Evolutionary conservation across 208 protist species (phyloP), one percentile per base, ranked within the genome.

Genomic region (Acanthamoeba sp.): DNA sequence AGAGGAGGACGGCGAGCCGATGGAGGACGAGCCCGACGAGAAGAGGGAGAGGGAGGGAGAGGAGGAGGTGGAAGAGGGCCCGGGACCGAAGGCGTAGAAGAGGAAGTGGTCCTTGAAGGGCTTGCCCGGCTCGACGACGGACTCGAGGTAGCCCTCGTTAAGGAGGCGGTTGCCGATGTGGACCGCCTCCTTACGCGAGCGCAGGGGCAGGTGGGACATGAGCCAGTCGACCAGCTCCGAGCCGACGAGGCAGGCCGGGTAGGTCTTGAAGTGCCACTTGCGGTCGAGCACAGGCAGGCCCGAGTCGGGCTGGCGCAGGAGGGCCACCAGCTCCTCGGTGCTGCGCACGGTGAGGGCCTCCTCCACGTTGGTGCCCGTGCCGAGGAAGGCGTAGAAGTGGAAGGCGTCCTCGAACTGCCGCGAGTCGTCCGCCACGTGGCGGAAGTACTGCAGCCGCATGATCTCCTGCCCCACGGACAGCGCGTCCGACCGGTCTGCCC

Each of bases 181-280:
- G 27, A 91, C 57, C 9, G 85, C 85, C 40, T 91, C 85, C 42
- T 91, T 71, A 34, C 85, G 45, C 32, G 85, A 73, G 12, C 85
- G 85, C 14, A 91, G 57, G 18, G 85, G 85, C 85, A 91, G 40
- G 57, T 91, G 29, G 34, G 34, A 52, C 85, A 91, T 91, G 34
- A 91, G 57, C 85, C 85, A 91, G n/a, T 91, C 85, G 32, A 91
- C 85, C n/a, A 91, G 55, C 57, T 91, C 85, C 14, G 85, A 73
- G 27, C 52, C 85, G 24, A 91, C 85, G 29, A 71, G 18, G 57
- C 85, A 91, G 14, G 29, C n/a, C n/a, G 85, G 45, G 57, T 91
- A 91, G 32, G 85, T 91, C 55, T 71, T 64, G 52, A 91, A 91
- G 32, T 71, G 85, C 85, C 85, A 91, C 59, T 91, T 91, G 85